These are phyloP conservation scores for Yamagishiella unicocca DNA, from an alignment of 139 green algal genomes.

Conservation along the genomic window DNA sequence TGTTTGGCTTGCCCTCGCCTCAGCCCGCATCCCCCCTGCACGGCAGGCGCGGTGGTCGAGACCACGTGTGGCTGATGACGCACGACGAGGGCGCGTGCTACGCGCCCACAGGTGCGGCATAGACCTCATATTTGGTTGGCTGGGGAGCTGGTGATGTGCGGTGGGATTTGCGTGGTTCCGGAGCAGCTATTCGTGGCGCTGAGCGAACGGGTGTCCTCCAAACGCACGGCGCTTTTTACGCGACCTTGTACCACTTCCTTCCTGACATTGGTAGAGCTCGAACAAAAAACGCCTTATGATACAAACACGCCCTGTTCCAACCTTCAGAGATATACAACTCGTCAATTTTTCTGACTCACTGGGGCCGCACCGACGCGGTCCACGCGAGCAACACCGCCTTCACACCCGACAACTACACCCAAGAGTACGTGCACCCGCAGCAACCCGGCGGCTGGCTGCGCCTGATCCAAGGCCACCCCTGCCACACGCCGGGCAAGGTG, in stretches of 20 bases:
- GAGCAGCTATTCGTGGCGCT: too few species aligned
- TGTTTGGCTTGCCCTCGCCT: too few species aligned
- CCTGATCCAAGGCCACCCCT: constrained; percentile 56
- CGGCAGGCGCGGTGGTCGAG: constrained; percentile 53
- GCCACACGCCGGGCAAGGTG: constrained; percentile 37
- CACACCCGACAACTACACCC: constrained; percentile 63
- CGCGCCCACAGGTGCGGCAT: constrained; percentile 41
- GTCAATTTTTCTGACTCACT: constrained; percentile 66
- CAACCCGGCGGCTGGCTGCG: constrained; percentile 53
- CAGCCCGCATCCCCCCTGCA: neutral
- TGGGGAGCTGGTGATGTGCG: too few species aligned
- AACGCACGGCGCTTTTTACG: too few species aligned
- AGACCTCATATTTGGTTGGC: too few species aligned
- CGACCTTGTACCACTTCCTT: too few species aligned
- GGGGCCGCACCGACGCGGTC: constrained; percentile 54
- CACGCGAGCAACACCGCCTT: constrained; percentile 47
- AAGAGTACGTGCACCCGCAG: constrained; percentile 31
- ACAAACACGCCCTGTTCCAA: neutral
- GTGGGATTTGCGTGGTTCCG: too few species aligned
- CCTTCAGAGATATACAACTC: constrained; percentile 50
- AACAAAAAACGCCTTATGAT: too few species aligned
- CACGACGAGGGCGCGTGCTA: constrained; percentile 61
- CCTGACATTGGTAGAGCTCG: too few species aligned
- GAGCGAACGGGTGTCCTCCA: too few species aligned
- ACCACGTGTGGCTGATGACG: constrained; percentile 76